phyloP scores from a whole-genome alignment of 768 basidiomycete species.

The Trametes meyenii region DNA sequence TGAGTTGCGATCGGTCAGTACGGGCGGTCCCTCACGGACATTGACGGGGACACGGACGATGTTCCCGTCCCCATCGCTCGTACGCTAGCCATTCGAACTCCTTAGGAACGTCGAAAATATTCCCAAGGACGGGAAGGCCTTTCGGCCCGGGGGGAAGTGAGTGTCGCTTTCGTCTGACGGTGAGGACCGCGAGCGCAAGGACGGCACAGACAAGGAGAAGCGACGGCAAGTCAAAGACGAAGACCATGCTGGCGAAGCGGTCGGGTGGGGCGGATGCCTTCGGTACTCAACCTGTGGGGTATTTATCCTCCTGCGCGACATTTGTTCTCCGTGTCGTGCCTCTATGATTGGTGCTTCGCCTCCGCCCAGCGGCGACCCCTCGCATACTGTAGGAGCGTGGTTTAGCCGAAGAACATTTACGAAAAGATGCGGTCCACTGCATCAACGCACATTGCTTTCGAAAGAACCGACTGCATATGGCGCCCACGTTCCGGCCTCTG shows the following conservation, averaged over 20 bases:
- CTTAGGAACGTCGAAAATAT: constrained; percentile 29
- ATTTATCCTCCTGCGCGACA: constrained; percentile 16
- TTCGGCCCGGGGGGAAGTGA: constrained; percentile 31
- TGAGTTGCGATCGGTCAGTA: background rate
- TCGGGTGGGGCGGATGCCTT: background rate
- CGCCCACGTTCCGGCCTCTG: constrained; percentile 11
- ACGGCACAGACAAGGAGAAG: constrained; percentile 9
- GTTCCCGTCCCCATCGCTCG: constrained; percentile 22
- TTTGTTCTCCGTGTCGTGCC: constrained; percentile 13
- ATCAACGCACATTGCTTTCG: constrained; percentile 6
- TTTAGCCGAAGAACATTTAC: constrained; percentile 21
- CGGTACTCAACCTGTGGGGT: constrained; percentile 4
- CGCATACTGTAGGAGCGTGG: constrained; percentile 21
- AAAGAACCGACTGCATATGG: constrained; percentile 15
- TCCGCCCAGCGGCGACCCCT: constrained; percentile 10
- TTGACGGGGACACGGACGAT: constrained; percentile 8
- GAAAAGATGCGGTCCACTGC: constrained; percentile 17
- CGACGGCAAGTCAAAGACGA: background rate
- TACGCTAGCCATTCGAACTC: constrained; percentile 27
- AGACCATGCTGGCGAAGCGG: constrained; percentile 4
- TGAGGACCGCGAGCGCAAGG: constrained; percentile 12
- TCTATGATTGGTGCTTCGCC: constrained; percentile 17
- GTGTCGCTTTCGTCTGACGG: constrained; percentile 9
- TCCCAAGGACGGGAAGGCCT: constrained; percentile 29
- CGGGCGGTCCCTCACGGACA: background rate